Conservation (phyloP, 23 red algal species). For the Chondrus crispus region DNA sequence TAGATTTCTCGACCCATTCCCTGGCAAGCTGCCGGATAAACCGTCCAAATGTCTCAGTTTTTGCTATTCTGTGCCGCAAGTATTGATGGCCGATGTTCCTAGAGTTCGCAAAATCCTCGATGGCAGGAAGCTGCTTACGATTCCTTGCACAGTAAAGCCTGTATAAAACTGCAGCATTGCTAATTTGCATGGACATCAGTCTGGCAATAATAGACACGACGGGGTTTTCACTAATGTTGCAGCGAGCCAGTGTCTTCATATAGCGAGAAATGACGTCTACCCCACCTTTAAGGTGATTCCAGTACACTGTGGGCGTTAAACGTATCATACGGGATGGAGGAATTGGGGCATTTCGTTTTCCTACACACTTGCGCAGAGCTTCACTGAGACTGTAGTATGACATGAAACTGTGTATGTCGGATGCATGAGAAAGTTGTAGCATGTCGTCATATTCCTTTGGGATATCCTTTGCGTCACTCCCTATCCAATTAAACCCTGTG, state of each 20-base stretch:
- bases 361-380: neutral
- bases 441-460: neutral
- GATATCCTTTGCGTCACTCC: neutral
- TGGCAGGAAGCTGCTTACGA: neutral
- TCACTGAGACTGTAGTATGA: constrained; percentile 3
- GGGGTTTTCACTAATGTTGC: constrained; percentile 5
- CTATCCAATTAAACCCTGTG: neutral
- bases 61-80: neutral
- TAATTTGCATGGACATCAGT: neutral
- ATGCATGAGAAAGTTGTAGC: neutral
- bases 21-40: neutral
- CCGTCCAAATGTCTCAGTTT: neutral
- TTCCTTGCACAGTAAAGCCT: neutral
- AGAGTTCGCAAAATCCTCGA: neutral
- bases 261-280: neutral
- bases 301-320: neutral
- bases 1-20: neutral
- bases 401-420: neutral
- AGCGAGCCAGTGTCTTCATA: neutral
- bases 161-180: neutral
- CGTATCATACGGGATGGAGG: neutral
- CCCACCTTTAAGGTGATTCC: neutral
- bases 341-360: neutral
- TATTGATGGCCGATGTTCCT: neutral
- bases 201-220: neutral